phyloP scores from a whole-genome alignment of 768 basidiomycete genomes.

The Phylloporus sp. region DNA sequence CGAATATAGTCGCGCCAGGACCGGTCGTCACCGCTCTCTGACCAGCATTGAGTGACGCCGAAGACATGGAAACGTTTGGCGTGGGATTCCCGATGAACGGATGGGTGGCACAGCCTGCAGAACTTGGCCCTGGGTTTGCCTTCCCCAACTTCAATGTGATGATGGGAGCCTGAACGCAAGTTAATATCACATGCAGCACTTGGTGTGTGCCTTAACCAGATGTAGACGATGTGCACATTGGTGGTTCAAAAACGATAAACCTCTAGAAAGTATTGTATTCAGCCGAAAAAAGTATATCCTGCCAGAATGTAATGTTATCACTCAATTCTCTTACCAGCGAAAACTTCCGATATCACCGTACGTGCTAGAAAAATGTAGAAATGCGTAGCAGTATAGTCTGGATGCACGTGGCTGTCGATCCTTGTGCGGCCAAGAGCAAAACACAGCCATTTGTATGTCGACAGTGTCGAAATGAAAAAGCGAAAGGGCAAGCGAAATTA shows the following conservation, averaged over 20 bases:
- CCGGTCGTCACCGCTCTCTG: constrained; percentile 59
- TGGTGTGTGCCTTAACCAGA: background rate
- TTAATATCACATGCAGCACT: background rate
- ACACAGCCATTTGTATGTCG: background rate
- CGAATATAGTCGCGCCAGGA: constrained; percentile 50
- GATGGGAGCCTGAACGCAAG: constrained; percentile 35
- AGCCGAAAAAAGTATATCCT: background rate
- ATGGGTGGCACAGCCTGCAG: constrained; percentile 48
- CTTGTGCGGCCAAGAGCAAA: background rate
- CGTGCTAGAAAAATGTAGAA: background rate
- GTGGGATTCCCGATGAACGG: constrained; percentile 48
- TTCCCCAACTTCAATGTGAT: constrained; percentile 42
- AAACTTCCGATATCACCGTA: background rate
- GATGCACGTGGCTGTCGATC: background rate
- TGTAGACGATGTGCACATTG: constrained; percentile 7
- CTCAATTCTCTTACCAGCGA: constrained; percentile 10
- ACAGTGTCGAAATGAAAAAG: background rate
- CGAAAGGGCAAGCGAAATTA: background rate
- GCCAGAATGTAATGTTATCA: background rate
- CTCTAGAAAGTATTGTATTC: background rate
- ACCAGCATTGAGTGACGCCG: constrained; percentile 48
- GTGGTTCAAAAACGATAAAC: constrained; percentile 9
- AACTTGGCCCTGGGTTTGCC: constrained; percentile 51
- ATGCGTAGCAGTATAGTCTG: background rate
- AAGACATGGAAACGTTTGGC: constrained; percentile 54